Base-by-base conservation (phyloP, 2,329 filamentous ascomycete species). In the Fusarium chuoi region DNA sequence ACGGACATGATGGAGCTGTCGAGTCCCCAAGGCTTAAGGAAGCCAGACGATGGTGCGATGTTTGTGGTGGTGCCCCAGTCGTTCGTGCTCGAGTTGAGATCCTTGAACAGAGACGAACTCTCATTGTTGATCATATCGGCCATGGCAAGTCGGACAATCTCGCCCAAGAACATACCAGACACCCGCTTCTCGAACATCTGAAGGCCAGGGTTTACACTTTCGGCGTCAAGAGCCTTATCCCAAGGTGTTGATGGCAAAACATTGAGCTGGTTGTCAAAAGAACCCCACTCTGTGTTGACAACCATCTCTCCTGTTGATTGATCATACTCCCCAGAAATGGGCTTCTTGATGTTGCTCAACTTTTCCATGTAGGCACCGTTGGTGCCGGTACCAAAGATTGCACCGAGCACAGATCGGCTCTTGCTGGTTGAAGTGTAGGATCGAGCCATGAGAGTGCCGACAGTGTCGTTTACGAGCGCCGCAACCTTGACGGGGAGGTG, bases 101-200 rank as follows among this genome's bases (percentile, higher is more conserved):
- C 93, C 77, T 88, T 89, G 88, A 98, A 97, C 41, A 98, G 88
- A 6, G 91, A 87, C 12, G 92, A 84, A 2, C 87, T 82, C 35
- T 91, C 86, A 75, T 94, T 88, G 77, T 92, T 88, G 78, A 95
- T 85, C 81, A 98, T 88, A 65, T 90, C 87, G 57, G 96, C 82
- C 28, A 98, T 85, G 22, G 92, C 91, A 49, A 94, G 88, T 62
- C 96, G 93, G 62, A 98, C 88, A 72, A 98, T 95, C 83, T 99
- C 96, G 62, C 96, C 96, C 55, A 99, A 84, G 85, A 98, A 99
- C 96, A 99, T 98, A 81, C 96, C 96, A 1, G 95, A 98, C 22
- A 99, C 93, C 54, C 96, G 93, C 88, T 99, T 99, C 86, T 99
- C 96, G 80, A 98, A 99, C 94, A 98, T 98, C 81, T 99, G 96